These are phyloP conservation scores for Bipolaris bicolor DNA, from an alignment of 2,329 filamentous ascomycete genomes.

Conservation along the genomic window DNA sequence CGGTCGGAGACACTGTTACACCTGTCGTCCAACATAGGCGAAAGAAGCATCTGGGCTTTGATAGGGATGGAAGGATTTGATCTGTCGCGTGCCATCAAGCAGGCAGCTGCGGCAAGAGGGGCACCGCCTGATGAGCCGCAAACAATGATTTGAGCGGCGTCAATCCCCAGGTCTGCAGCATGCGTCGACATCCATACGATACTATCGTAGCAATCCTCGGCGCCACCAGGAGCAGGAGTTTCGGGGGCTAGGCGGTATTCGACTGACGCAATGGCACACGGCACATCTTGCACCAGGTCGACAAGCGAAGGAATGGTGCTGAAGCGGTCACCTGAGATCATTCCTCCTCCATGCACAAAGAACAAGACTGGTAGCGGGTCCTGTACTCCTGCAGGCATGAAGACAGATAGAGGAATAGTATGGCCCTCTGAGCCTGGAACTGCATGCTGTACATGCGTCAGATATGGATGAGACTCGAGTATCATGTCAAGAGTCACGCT, in stretches of 20 bases:
- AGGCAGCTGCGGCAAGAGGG: conserved; percentile 16
- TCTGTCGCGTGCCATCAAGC: conserved; percentile 23
- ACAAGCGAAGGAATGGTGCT: conserved; percentile 16
- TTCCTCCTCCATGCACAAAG: conserved; percentile 64
- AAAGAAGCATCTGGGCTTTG: conserved; percentile 23
- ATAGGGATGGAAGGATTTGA: conserved; percentile 9
- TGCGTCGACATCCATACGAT: conserved; percentile 22
- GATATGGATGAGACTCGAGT: conserved; percentile 62
- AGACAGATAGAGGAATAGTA: conserved; percentile 63
- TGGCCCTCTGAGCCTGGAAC: conserved; percentile 46
- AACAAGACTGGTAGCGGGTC: conserved; percentile 73
- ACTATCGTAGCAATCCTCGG: conserved; percentile 24
- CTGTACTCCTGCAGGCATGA: conserved; percentile 56
- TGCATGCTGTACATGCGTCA: conserved; percentile 56
- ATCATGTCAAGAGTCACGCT: conserved; percentile 50
- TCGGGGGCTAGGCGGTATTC: conserved; percentile 26
- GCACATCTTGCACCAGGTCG: conserved; percentile 19
- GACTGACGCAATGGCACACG: conserved; percentile 21
- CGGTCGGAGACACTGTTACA: conserved; percentile 23
- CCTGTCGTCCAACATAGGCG: conserved; percentile 24
- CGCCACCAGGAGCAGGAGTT: conserved; percentile 18
- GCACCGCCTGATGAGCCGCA: conserved; percentile 20
- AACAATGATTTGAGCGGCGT: conserved; percentile 22
- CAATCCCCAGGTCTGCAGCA: conserved; percentile 18
- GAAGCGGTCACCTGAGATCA: conserved; percentile 26